Percentiles rank a stretch among this genome's conserved stretches.
phyloP scores from a whole-genome alignment of 805 yeast species.

The Debaryomyces castellii region DNA sequence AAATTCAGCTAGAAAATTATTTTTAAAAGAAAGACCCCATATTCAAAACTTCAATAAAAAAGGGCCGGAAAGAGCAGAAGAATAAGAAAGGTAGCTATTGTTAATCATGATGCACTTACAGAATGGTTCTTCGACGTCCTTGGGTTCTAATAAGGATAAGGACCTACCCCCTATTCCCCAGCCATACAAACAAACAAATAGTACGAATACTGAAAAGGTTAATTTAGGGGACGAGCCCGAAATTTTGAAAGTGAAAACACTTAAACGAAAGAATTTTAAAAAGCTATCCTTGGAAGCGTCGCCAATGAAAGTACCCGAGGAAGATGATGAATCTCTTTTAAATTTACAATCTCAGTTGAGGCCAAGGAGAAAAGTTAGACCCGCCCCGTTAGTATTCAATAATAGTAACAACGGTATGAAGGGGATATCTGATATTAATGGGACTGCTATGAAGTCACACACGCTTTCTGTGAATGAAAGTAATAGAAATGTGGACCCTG shows the following conservation, averaged over 20 bases:
- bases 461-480: conserved; percentile 10
- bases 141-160: conserved; percentile 29
- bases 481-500: conserved; percentile 23
- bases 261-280: conserved; percentile 41
- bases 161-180: conserved; percentile 40
- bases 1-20: background rate
- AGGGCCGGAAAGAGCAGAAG: background rate
- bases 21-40: background rate
- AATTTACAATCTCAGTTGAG: conserved; percentile 14
- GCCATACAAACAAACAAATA: conserved; percentile 4
- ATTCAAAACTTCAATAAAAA: background rate
- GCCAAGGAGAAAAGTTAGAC: conserved; percentile 20
- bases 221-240: conserved; percentile 10
- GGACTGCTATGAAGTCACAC: background rate
- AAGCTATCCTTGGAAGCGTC: conserved; percentile 26
- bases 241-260: conserved; percentile 33
- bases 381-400: conserved; percentile 29
- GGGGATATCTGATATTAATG: background rate
- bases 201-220: background rate
- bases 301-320: conserved; percentile 2
- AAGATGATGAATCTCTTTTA: conserved; percentile 5
- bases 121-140: conserved; percentile 20
- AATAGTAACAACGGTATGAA: conserved; percentile 3
- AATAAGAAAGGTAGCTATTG: background rate
- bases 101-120: conserved; percentile 15